phyloP scores from a whole-genome alignment of 257 asterid genomes.

The Avicennia marina region DNA sequence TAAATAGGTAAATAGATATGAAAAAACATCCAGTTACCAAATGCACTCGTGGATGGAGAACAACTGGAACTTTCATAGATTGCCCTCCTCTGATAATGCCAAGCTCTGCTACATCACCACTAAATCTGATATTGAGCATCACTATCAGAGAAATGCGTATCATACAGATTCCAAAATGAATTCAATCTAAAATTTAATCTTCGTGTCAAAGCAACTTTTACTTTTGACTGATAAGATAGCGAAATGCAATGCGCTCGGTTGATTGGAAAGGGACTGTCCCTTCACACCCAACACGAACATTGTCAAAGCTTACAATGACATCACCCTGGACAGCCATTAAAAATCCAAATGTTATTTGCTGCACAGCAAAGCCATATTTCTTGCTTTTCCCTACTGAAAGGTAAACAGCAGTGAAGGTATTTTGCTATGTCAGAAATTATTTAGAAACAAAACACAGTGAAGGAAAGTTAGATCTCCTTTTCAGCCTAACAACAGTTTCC shows the following conservation, averaged over 20 bases:
- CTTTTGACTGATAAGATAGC: slow-evolving; percentile 88
- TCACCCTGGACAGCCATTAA: slow-evolving; percentile 63
- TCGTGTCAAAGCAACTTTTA: slow-evolving; percentile 23
- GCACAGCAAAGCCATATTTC: background rate
- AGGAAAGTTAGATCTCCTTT: too few relatives aligned
- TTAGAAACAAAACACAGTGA: too few relatives aligned
- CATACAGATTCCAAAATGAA: background rate
- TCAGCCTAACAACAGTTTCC: too few relatives aligned
- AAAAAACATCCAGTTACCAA: slow-evolving; percentile 46
- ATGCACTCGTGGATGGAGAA: slow-evolving; percentile 68
- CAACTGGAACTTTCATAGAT: slow-evolving; percentile 62
- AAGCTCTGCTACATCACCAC: slow-evolving; percentile 77
- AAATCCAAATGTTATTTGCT: slow-evolving; percentile 7
- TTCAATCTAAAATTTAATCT: slow-evolving; percentile 10
- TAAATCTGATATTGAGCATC: slow-evolving; percentile 45
- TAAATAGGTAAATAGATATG: too few relatives aligned
- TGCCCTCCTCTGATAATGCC: slow-evolving; percentile 76
- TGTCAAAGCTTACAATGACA: slow-evolving; percentile 85
- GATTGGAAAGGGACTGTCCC: slow-evolving; percentile 96
- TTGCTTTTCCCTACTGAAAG: too few relatives aligned
- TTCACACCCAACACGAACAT: slow-evolving; percentile 84
- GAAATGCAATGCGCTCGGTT: slow-evolving; percentile 91
- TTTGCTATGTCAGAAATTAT: too few relatives aligned
- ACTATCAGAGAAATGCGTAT: slow-evolving; percentile 4
- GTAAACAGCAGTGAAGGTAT: too few relatives aligned